Percentiles rank a stretch among this genome's conserved stretches.
Conservation (phyloP, 2,329 filamentous ascomycete genomes). For the Botryotinia calthae region DNA sequence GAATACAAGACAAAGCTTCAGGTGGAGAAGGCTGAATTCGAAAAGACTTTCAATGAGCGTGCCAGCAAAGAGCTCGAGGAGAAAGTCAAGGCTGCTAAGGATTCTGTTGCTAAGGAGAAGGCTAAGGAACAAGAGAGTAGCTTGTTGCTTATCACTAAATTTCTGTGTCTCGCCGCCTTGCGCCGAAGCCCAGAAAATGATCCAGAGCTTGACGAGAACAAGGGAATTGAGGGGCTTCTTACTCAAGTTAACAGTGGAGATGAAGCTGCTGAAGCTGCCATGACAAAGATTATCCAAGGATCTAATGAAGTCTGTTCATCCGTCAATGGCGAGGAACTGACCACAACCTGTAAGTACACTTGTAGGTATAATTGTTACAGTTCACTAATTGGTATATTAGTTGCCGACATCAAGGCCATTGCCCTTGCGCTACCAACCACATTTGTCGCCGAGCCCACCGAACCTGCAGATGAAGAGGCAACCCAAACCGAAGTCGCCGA, state of each 20-base stretch:
- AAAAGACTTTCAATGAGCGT: constrained; percentile 54
- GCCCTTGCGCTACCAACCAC: constrained; percentile 52
- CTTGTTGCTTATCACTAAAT: constrained; percentile 72
- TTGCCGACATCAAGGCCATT: constrained; percentile 57
- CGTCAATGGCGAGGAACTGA: constrained; percentile 61
- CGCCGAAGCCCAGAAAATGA: constrained; percentile 66
- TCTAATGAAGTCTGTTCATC: constrained; percentile 63
- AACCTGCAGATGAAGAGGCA: constrained; percentile 39
- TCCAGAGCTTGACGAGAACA: constrained; percentile 66
- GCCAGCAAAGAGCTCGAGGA: constrained; percentile 48
- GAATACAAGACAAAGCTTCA: constrained; percentile 64
- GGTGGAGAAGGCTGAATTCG: constrained; percentile 57
- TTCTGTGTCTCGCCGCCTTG: constrained; percentile 75
- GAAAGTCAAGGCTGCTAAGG: constrained; percentile 49
- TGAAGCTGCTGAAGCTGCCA: constrained; percentile 68
- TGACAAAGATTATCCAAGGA: constrained; percentile 74
- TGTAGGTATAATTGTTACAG: background rate
- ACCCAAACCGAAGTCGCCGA: constrained; percentile 37
- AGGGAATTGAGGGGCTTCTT: constrained; percentile 77
- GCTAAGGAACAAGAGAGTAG: constrained; percentile 59
- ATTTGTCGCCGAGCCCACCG: constrained; percentile 36
- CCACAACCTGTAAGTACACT: constrained; percentile 66
- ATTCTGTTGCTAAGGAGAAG: constrained; percentile 43
- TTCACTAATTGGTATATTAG: constrained; percentile 40
- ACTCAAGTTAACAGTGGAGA: constrained; percentile 78